phyloP scores from a whole-genome alignment of 202 grass and related monocot genomes.

The Setaria viridis region DNA sequence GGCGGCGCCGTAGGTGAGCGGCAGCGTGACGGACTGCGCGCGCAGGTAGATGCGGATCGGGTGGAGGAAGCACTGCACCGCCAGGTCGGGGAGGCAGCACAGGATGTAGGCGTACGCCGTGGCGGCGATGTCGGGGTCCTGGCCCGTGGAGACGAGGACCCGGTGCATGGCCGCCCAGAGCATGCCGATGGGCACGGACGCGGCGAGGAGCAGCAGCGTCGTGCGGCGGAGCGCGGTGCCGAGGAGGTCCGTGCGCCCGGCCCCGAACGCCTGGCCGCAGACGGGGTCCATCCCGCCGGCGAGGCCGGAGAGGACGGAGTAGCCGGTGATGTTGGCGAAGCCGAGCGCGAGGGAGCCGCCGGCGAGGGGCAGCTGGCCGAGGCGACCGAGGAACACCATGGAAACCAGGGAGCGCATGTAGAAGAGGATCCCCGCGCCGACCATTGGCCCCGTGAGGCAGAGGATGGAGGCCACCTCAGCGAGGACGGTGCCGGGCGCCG shows the following conservation, averaged over 20 bases:
- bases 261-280: conserved; percentile 87
- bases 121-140: conserved; percentile 74
- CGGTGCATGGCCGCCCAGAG: conserved; percentile 84
- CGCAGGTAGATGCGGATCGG: conserved; percentile 96
- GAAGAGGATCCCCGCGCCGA: conserved; percentile 73
- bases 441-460: conserved; percentile 69
- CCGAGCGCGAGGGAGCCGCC: conserved; percentile 90
- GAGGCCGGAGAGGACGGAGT: conserved; percentile 92
- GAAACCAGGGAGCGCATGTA: conserved; percentile 87
- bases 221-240: conserved; percentile 70
- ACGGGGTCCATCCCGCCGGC: conserved; percentile 97
- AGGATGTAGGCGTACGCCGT: conserved; percentile 83
- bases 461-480: conserved; percentile 69
- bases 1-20: conserved; percentile 79
- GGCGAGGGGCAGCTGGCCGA: conserved; percentile 77
- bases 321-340: conserved; percentile 96
- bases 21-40: conserved; percentile 85
- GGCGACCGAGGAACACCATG: conserved; percentile 90
- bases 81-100: conserved; percentile 86
- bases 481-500: conserved; percentile 4
- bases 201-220: conserved; percentile 62
- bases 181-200: conserved; percentile 63
- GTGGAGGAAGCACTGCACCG: conserved; percentile 85
- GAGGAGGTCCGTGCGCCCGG: conserved; percentile 73
- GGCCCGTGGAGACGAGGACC: conserved; percentile 66